Conservation (phyloP, 2,329 filamentous ascomycete species). For the Hypoxylon sp. region DNA sequence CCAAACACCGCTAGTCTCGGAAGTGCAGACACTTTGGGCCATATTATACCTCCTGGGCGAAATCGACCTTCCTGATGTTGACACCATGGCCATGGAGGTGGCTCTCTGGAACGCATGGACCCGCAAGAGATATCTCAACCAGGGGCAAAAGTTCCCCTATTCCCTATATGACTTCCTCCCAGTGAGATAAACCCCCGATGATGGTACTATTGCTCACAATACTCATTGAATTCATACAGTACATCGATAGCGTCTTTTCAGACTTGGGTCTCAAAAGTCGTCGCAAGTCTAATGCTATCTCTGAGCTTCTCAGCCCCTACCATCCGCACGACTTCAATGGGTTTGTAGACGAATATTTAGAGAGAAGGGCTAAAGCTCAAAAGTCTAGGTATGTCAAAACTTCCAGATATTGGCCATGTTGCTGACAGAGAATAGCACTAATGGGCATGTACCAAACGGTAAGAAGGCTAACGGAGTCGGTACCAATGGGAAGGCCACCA, state of each 20-base stretch:
- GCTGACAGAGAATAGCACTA: neutral
- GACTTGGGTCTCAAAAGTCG: conserved; percentile 52
- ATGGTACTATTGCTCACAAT: neutral
- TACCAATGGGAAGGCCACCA: neutral
- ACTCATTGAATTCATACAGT: neutral
- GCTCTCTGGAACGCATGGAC: conserved; percentile 56
- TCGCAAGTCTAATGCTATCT: conserved; percentile 52
- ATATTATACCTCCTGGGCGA: conserved; percentile 53
- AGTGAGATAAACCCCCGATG: conserved; percentile 39
- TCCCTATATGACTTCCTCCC: conserved; percentile 54
- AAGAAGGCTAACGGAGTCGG: neutral
- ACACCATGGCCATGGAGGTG: conserved; percentile 53
- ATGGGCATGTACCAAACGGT: neutral
- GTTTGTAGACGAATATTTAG: conserved; percentile 53
- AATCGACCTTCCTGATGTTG: conserved; percentile 50
- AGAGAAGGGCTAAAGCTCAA: conserved; percentile 23
- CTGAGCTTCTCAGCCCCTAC: conserved; percentile 52
- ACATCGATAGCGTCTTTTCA: conserved; percentile 50
- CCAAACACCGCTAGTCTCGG: conserved; percentile 51
- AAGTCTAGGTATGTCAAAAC: neutral
- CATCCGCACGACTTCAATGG: conserved; percentile 51
- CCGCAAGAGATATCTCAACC: conserved; percentile 51
- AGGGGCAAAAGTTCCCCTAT: conserved; percentile 53
- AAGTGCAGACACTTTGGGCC: conserved; percentile 55
- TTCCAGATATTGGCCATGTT: neutral